Conservation (phyloP, 2,329 filamentous ascomycete genomes). For the Dothidotthia symphoricarpi region DNA sequence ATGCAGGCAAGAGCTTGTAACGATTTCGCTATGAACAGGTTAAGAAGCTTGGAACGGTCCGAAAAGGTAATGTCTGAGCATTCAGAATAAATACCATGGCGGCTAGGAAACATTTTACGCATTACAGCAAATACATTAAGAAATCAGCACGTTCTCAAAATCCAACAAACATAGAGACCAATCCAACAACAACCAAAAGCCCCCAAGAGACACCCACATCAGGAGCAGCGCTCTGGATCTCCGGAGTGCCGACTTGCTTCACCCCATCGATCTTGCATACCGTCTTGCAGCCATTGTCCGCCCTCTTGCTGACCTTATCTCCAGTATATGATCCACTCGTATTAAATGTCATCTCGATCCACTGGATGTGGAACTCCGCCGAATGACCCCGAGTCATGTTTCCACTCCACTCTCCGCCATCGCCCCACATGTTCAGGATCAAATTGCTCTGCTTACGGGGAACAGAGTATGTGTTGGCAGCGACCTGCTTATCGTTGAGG, state of each 20-base stretch:
- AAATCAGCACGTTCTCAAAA: conserved; percentile 13
- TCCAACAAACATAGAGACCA: conserved; percentile 20
- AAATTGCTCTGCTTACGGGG: conserved; percentile 55
- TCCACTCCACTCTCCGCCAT: conserved; percentile 60
- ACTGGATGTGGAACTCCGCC: conserved; percentile 60
- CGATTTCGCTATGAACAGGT: no score
- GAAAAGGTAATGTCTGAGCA: no score
- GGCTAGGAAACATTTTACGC: not conserved
- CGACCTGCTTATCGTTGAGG: conserved; percentile 52
- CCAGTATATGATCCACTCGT: conserved; percentile 38
- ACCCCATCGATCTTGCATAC: conserved; percentile 43
- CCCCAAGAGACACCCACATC: conserved; percentile 28
- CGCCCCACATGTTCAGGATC: conserved; percentile 61
- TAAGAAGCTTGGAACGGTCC: no score
- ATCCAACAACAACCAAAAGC: conserved; percentile 22
- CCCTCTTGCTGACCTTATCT: conserved; percentile 18
- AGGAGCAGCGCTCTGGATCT: conserved; percentile 26
- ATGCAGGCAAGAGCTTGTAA: no score
- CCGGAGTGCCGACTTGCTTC: conserved; percentile 33
- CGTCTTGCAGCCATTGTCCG: conserved; percentile 28
- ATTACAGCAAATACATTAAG: not conserved
- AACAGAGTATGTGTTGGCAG: conserved; percentile 56
- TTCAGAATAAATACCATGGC: no score
- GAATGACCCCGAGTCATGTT: conserved; percentile 54
- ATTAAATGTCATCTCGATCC: conserved; percentile 61